These are phyloP conservation scores for Colletotrichum karsti DNA, from an alignment of 2,329 filamentous ascomycete species.

Conservation along the genomic window DNA sequence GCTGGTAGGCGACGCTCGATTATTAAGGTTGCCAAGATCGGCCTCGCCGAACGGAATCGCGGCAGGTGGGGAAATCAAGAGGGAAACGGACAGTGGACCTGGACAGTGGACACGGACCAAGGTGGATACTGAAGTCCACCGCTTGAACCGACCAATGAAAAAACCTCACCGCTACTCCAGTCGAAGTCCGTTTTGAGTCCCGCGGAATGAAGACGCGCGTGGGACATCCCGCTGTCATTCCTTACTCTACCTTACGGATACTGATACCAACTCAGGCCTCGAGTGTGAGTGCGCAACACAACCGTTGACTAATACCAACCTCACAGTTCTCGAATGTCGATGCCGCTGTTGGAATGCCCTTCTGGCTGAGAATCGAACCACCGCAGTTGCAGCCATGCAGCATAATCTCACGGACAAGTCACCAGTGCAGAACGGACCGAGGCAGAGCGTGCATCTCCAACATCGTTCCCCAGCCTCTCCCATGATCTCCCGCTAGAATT, in stretches of 20 bases:
- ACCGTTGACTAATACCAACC: conserved; percentile 1
- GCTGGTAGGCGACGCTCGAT: neutral
- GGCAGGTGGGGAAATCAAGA: neutral
- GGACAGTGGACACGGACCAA: neutral
- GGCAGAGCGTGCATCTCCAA: neutral
- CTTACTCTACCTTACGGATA: neutral
- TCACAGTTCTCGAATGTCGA: conserved; percentile 9
- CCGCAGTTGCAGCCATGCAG: neutral
- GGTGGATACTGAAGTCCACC: neutral
- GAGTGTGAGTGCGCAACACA: neutral
- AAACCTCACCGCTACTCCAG: too few relatives aligned
- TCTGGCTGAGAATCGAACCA: neutral
- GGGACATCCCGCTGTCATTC: neutral
- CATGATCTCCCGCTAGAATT: too few relatives aligned
- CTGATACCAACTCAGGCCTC: neutral
- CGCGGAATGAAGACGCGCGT: neutral
- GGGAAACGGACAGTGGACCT: neutral
- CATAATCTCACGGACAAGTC: neutral
- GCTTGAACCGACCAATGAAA: too few relatives aligned
- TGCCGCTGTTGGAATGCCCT: neutral
- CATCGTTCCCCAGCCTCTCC: neutral
- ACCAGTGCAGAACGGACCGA: too few relatives aligned
- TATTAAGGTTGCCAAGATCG: conserved; percentile 24
- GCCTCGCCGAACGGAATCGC: conserved; percentile 13
- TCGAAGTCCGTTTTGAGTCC: neutral